Evolutionary conservation across 2,329 filamentous ascomycete species (phyloP), one percentile per base, ranked within the genome.

Genomic region (Ophiostoma pallidulum): DNA sequence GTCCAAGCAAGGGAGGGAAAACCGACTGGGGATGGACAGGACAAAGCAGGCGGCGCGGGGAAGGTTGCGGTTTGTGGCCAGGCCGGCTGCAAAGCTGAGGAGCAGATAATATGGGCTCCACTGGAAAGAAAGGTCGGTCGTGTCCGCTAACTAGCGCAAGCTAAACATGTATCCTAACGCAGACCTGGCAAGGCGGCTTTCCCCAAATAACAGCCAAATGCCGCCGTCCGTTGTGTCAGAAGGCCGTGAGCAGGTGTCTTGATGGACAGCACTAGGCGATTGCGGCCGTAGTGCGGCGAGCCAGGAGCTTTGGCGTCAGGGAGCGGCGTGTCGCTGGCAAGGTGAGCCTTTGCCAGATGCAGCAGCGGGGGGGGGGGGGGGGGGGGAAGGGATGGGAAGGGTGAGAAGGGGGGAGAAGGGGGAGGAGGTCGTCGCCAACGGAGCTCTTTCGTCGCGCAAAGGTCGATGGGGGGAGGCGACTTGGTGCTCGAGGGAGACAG

Each of bases 11-110:
- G 38, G 37, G 38, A 47, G 40, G 40, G 40, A 38, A 20, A 35
- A 6, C n/a, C n/a, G n/a, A n/a, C n/a, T n/a, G n/a, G n/a, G n/a
- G n/a, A n/a, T n/a, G n/a, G 19, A 26, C 41, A n/a, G 24, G 24
- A 38, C 40, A 39, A 33, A 48, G 41, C 36, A 36, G 16, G 31
- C 36, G 20, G 43, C 43, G 48, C 48, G 48, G 48, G 48, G 48
- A 50, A 50, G 32, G 47, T 45, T 49, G 42, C 42, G n/a, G 39
- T 45, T 41, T 45, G 42, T 16, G 16, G 31, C 16, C 7, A 19
- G 13, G 41, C 32, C 36, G 35, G 38, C 16, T 37, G 28, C 22
- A 26, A 32, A 14, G 18, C 29, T 26, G 29, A 20, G 40, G 20
- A 37, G 24, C 28, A 39, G 38, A 8, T 14, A 36, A 26, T 19